Base-by-base conservation (phyloP, 2,329 filamentous ascomycete species). In the Fusarium longipes region DNA sequence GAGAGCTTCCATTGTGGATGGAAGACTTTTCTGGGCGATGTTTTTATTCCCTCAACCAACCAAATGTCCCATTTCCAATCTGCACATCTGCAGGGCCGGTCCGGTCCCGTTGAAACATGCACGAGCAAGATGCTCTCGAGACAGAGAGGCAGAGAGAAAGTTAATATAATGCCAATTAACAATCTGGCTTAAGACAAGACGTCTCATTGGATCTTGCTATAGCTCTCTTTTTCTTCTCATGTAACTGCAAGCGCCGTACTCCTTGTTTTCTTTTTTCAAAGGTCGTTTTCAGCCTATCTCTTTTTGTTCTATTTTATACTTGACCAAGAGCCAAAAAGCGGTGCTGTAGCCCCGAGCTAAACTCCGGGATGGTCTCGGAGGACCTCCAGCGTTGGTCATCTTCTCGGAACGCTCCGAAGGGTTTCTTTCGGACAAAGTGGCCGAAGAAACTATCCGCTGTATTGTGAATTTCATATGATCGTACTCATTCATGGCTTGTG, bases 161-260 rank as follows among this genome's bases (percentile, higher is more conserved):
- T 43, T 24, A 39, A 65, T 57, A 27, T 44, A 40, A 50, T 27
- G n/a, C 27, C 45, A 50, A 57, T 50, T 52, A 49, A 43, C 60
- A 55, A 70, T 67, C 53, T 68, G 40, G 50, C 66, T 45, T 40
- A 30, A 47, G 39, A 35, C 48, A 32, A 60, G 54, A 35, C 66
- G 20, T 66, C 70, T 53, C 33, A 71, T 73, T 73, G 64, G 66
- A 65, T 65, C 52, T 73, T 52, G n/a, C 50, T 57, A 27, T 70
- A 35, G 27, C 20, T 24, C 47, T 45, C 47, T 44, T 49, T 45
- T 27, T 36, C 35, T 43, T 57, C 29, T 43, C 42, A 22, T 47
- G 43, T 47, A 63, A 32, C 51, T 62, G 56, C 60, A 57, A 53
- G 45, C 27, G 20, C 42, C 18, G 38, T 59, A 48, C 35, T 18